phyloP scores from a whole-genome alignment of 768 basidiomycete genomes.

The Serendipita indica region DNA sequence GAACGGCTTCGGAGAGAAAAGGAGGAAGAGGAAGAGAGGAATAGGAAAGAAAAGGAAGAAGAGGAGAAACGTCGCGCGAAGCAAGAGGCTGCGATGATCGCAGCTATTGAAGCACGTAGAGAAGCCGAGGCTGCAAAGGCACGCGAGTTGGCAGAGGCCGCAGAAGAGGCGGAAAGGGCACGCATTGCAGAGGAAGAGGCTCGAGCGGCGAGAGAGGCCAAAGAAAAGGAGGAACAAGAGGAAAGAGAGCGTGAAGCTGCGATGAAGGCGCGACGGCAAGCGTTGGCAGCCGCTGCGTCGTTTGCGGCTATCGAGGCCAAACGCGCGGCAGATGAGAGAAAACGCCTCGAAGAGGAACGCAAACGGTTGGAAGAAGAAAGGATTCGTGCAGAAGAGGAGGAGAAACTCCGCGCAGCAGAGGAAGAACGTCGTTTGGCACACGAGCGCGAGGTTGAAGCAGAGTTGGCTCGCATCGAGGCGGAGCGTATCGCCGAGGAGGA shows the following conservation, averaged over 20 bases:
- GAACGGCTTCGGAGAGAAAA: neutral
- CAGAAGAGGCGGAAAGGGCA: too few species aligned
- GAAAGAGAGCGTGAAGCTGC: neutral
- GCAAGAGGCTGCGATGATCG: conserved; percentile 7
- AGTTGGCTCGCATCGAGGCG: neutral
- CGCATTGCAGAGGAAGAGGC: too few species aligned
- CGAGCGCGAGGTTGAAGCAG: neutral
- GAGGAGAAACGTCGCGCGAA: too few species aligned
- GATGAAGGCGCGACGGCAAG: too few species aligned
- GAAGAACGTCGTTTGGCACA: neutral
- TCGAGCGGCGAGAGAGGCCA: too few species aligned
- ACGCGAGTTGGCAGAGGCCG: too few species aligned
- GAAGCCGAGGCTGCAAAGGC: neutral
- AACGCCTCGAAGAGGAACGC: neutral
- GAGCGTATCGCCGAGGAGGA: neutral
- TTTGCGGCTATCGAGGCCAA: neutral
- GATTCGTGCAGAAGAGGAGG: neutral
- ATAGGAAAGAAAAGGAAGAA: neutral
- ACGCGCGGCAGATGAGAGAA: neutral
- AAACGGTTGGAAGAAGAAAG: neutral
- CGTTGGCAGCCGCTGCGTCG: neutral
- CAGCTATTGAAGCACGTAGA: neutral
- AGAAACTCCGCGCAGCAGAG: neutral
- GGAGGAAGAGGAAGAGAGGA: neutral
- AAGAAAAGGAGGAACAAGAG: neutral